Conservation (phyloP, 352 stramenopile species). For the Elongisporangium prolatum region DNA sequence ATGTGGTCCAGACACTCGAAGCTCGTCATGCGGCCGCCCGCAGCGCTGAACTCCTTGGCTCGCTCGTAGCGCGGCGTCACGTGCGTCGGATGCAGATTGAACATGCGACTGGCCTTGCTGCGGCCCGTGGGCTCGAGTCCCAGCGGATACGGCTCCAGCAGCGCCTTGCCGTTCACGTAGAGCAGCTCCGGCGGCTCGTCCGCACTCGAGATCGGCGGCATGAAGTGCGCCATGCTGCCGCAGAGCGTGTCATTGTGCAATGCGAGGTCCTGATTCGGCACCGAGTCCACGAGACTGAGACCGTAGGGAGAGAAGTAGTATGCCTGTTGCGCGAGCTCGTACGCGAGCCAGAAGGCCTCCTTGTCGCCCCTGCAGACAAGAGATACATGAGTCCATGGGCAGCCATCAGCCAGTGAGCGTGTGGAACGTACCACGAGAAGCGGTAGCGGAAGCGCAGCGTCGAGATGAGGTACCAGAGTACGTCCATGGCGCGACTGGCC, state of each 20-base stretch:
- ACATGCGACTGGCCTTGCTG: constrained; percentile 1
- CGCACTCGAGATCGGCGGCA: constrained; percentile 1
- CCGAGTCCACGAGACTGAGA: constrained; percentile 8
- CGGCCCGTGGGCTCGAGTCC: background rate
- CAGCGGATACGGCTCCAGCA: constrained; percentile 24
- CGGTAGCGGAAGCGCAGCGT: constrained; percentile 37
- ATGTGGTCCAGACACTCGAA: constrained; percentile 10
- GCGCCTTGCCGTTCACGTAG: constrained; percentile 22
- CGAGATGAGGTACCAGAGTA: constrained; percentile 51
- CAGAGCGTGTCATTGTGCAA: constrained; percentile 12
- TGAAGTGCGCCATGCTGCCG: constrained; percentile 18
- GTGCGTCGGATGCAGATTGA: constrained; percentile 5
- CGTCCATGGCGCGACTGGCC: constrained; percentile 23
- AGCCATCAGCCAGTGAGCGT: constrained; percentile 64
- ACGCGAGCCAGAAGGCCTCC: constrained; percentile 28
- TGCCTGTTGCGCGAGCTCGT: constrained; percentile 17
- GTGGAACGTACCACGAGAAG: constrained; percentile 74
- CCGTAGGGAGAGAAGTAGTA: constrained; percentile 30
- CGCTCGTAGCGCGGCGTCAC: constrained; percentile 3
- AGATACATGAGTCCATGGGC: constrained; percentile 32
- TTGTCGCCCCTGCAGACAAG: constrained; percentile 17
- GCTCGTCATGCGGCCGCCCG: background rate
- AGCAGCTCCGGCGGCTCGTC: constrained; percentile 16
- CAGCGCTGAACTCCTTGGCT: constrained; percentile 8
- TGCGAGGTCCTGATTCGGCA: constrained; percentile 8